Evolutionary conservation across 1,284 basidiomycete genomes (phyloP).

Genomic region (Cutaneotrichosporon sp.): DNA sequence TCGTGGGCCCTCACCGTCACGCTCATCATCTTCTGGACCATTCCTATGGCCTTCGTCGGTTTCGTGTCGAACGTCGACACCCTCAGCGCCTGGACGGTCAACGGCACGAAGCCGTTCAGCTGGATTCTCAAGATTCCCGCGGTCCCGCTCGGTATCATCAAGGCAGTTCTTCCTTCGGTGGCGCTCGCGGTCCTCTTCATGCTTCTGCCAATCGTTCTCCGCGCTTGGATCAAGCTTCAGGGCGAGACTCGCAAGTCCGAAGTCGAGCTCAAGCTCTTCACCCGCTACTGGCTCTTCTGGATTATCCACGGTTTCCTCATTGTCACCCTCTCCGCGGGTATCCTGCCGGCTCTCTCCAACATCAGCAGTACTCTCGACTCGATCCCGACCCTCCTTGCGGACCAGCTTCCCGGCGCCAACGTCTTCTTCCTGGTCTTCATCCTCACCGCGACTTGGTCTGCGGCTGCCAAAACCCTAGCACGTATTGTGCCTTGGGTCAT

Average conservation of each 20-base stretch:
- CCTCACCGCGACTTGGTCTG: slow-evolving; percentile 60
- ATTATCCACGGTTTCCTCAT: slow-evolving; percentile 89
- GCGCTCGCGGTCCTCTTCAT: slow-evolving; percentile 85
- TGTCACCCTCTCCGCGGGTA: slow-evolving; percentile 75
- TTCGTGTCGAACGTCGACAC: slow-evolving; percentile 75
- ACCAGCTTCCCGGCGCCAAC: slow-evolving; percentile 75
- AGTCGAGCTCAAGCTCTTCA: slow-evolving; percentile 87
- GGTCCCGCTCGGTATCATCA: slow-evolving; percentile 70
- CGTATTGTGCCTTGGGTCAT: slow-evolving; percentile 72
- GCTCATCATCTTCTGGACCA: slow-evolving; percentile 58
- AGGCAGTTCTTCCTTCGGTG: slow-evolving; percentile 83
- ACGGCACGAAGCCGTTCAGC: slow-evolving; percentile 54
- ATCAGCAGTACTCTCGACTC: slow-evolving; percentile 64
- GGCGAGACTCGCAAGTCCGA: slow-evolving; percentile 61
- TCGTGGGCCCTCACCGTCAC: slow-evolving; percentile 58
- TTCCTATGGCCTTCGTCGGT: slow-evolving; percentile 78
- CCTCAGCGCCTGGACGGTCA: slow-evolving; percentile 57
- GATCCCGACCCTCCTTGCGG: slow-evolving; percentile 67
- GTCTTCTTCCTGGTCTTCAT: slow-evolving; percentile 89
- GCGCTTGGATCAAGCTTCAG: slow-evolving; percentile 46
- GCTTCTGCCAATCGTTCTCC: slow-evolving; percentile 81
- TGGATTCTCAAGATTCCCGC: slow-evolving; percentile 76
- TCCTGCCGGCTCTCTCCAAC: slow-evolving; percentile 67
- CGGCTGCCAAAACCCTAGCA: slow-evolving; percentile 74
- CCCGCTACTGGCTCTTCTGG: slow-evolving; percentile 87